Base-by-base conservation (phyloP, 441 rosid genomes). In the Erysimum cheiri region DNA sequence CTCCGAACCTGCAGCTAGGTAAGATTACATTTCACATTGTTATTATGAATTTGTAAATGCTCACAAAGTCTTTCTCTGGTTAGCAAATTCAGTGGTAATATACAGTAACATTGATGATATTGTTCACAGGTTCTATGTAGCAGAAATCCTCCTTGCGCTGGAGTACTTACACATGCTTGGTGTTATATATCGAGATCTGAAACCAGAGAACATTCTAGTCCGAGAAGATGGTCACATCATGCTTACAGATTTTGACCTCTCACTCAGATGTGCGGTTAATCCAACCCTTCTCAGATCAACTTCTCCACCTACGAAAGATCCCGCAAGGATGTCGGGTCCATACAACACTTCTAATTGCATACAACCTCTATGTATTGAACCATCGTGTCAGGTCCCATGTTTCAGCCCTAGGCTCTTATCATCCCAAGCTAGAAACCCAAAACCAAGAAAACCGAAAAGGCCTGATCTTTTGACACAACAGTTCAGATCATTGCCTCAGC, bases 1-100 rank as follows among this genome's bases (percentile, higher is more conserved):
- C 66, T 81, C 86, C 26, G 97, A 93, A 80, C 97, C 95, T 10
- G 96, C 98, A 37, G 92, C 97, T 19, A 89, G 97, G 98, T 93
- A 60, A 53, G 60, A 28, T 3, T 37, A 50, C 58, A 1, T 47
- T 44, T 32, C 11, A 11, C 2, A 41, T 10, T 53, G 41, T 63
- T 64, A 0, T 29, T 55, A 3, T 40, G 32, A 43, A 24, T 29
- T 53, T 62, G 43, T 46, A 46, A 19, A 7, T 54, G 57, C 44
- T 43, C 54, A 26, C 39, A 41, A 40, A 61, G 40, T 49, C 9
- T 24, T 48, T 54, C 24, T 19, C 36, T 60, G n/a, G 6, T 13
- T n/a, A 28, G 49, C 37, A 28, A 57, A 6, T 12, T 57, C 14
- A 41, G 12, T 46, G 29, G 22, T 37, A 40, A 55, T 58, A 43